Percentiles rank a stretch among this genome's conserved stretches.
Conservation (phyloP, 139 green algal genomes). For the Chlorella sp. region DNA sequence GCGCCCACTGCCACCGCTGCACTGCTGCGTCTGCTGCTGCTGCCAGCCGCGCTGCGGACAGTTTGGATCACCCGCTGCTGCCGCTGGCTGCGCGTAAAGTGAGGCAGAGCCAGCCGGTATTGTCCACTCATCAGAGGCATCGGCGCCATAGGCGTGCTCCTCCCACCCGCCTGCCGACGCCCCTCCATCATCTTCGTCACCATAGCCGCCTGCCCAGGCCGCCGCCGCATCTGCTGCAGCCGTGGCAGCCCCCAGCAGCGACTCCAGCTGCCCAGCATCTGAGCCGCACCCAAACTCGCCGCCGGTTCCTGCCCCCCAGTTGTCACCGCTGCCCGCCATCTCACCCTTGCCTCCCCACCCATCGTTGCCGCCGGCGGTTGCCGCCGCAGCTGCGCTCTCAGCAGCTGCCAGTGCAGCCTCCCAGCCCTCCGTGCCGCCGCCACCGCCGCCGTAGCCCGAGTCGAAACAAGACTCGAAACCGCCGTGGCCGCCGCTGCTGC, state of each 20-base stretch:
- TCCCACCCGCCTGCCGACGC: not conserved
- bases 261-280: not conserved
- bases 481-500: not conserved
- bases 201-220: not conserved
- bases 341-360: not conserved
- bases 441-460: no score
- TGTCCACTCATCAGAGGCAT: not conserved
- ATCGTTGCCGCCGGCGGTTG: not conserved
- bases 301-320: not conserved
- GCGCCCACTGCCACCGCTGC: not conserved
- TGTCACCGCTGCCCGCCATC: not conserved
- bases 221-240: conserved; percentile 1
- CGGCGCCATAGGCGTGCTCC: not conserved
- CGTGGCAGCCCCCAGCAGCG: not conserved
- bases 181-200: not conserved
- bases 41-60: not conserved
- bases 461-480: no score
- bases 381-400: not conserved
- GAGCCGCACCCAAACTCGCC: not conserved
- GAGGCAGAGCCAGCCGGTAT: not conserved
- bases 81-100: not conserved
- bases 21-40: not conserved
- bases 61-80: not conserved
- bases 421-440: not conserved
- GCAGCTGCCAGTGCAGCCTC: not conserved